Evolutionary conservation across 1,284 basidiomycete genomes (phyloP), one percentile per base, ranked within the genome.

Genomic region (Inonotus obliquus): DNA sequence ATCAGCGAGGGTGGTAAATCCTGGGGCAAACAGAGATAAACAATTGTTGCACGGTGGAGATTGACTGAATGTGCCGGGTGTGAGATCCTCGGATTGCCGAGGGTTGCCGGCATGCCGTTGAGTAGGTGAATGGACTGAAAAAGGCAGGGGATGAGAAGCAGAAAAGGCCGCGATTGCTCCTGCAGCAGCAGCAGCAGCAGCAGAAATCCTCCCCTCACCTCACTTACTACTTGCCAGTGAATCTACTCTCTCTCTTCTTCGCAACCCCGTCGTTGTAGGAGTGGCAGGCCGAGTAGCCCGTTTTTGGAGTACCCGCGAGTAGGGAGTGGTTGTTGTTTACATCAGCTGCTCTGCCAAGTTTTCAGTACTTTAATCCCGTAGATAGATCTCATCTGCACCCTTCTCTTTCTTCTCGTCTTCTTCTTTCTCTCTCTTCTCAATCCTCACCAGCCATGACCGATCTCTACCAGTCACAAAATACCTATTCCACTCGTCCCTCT

Each of bases 261-360:
- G 41, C 41, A 21, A 44, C 41, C 17, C 17, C n/a, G 17, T 44
- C 41, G 9, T 44, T 44, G 19, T 44, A 7, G 17, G 7, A 17
- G 41, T 44, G 19, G 41, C 41, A 44, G 17, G 17, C 41, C 41
- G 41, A 44, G 41, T 17, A n/a, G 41, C 41, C 41, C 41, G 41
- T n/a, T n/a, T 44, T 44, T 44, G 41, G 41, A 21, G 13, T n/a
- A 14, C 11, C 41, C 41, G 41, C 41, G 41, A 44, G 41, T 7
- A n/a, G 19, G 17, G 19, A n/a, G 41, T 82, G 71, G 41, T 88
- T 79, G 83, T 87, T 77, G 47, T 49, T 27, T 37, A 37, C 47
- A 58, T 49, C 45, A 45, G 56, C 56, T 17, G 29, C 47, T 13
- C 45, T 35, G 51, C 45, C 45, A 47, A 49, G 32, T 32, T 32